phyloP scores from a whole-genome alignment of 257 asterid species.

The Avicennia marina region DNA sequence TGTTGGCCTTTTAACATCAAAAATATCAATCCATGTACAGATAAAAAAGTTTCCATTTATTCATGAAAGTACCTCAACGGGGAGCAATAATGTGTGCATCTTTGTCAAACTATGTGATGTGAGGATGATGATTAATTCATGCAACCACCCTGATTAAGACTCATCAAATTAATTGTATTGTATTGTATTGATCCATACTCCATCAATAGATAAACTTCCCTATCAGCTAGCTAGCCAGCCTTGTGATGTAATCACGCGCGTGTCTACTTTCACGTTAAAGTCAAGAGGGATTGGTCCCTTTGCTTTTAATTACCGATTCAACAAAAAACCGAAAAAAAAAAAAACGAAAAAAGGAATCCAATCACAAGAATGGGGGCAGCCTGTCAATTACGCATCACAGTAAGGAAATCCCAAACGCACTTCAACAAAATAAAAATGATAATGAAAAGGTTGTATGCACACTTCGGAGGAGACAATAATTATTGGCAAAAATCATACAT shows the following conservation, averaged over 20 bases:
- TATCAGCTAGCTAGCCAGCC: not conserved
- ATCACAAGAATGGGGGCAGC: too few species aligned
- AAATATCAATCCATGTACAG: not conserved
- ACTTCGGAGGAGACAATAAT: constrained; percentile 29
- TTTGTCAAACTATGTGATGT: constrained; percentile 12
- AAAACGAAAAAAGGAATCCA: too few species aligned
- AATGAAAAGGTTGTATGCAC: constrained; percentile 15
- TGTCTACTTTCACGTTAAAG: constrained; percentile 12
- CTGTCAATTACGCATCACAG: not conserved
- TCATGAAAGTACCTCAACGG: too few species aligned
- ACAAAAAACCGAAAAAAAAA: not conserved
- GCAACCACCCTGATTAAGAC: constrained; percentile 2
- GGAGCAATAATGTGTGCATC: not conserved
- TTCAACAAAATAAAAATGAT: not conserved
- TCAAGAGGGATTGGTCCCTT: constrained; percentile 16
- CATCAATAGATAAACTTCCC: not conserved
- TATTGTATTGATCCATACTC: constrained; percentile 4
- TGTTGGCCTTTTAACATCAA: too few species aligned
- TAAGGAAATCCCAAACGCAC: not conserved
- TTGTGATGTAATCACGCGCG: constrained; percentile 12
- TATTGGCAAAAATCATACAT: too few species aligned
- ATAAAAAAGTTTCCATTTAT: too few species aligned
- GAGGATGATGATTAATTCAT: constrained; percentile 2
- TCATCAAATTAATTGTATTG: too few species aligned
- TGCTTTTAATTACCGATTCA: not conserved